Evolutionary conservation across 108 stramenopile species (phyloP).

Genomic region (Mayamaea pseudoterrestris): DNA sequence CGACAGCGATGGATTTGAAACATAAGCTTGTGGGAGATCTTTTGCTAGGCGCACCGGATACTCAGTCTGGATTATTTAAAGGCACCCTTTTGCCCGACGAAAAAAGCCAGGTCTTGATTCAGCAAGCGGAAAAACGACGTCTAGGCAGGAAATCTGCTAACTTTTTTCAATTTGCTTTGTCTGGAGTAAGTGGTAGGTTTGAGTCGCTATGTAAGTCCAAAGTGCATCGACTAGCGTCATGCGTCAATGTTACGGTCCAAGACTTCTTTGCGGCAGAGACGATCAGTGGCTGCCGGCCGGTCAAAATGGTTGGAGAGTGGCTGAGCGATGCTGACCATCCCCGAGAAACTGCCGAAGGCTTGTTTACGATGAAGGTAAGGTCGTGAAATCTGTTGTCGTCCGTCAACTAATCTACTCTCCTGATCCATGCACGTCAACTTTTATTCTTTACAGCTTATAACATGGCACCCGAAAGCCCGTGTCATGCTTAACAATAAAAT

Average conservation of each 20-base stretch:
- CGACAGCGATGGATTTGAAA: constrained; percentile 23
- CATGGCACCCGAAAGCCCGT: constrained; percentile 44
- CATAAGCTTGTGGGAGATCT: constrained; percentile 37
- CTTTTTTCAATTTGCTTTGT: constrained; percentile 49
- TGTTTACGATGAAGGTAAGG: constrained; percentile 61
- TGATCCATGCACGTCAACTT: background rate
- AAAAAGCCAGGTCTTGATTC: constrained; percentile 12
- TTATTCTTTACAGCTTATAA: constrained; percentile 41
- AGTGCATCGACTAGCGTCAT: constrained; percentile 52
- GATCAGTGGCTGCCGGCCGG: constrained; percentile 37
- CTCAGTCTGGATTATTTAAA: constrained; percentile 15
- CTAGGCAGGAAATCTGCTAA: constrained; percentile 31
- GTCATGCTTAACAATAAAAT: constrained; percentile 53
- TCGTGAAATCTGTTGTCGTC: background rate
- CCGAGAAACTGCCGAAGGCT: constrained; percentile 53
- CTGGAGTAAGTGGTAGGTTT: constrained; percentile 42
- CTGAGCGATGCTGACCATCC: constrained; percentile 70
- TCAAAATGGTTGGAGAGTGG: constrained; percentile 83
- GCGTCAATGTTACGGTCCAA: constrained; percentile 37
- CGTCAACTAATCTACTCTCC: background rate
- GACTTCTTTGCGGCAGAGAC: constrained; percentile 73
- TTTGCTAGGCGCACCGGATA: constrained; percentile 19
- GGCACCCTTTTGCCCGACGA: constrained; percentile 50
- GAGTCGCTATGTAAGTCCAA: constrained; percentile 38
- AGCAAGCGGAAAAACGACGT: constrained; percentile 23